A percentile compares a stretch with the other conserved stretches of the same genome.
phyloP scores from a whole-genome alignment of 2,329 filamentous ascomycete species.

The Boeremia lycopersici region DNA sequence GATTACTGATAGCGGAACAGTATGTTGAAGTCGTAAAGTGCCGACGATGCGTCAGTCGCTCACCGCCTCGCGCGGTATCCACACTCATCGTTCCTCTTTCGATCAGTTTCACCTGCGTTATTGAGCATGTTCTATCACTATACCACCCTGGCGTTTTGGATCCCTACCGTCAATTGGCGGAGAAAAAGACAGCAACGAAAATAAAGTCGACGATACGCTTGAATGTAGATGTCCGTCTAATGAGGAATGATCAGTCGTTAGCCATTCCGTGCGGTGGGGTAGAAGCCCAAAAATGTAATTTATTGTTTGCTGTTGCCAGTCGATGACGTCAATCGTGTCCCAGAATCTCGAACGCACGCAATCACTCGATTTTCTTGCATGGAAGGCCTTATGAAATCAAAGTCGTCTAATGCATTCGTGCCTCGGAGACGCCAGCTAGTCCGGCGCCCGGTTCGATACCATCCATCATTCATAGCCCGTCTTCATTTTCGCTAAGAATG shows the following conservation, averaged over 20 bases:
- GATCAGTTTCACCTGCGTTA: slow-evolving; percentile 1
- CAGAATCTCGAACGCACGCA: neutral
- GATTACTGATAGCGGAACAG: slow-evolving; percentile 15
- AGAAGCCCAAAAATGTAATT: neutral
- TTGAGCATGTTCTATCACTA: slow-evolving; percentile 9
- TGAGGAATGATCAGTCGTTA: slow-evolving; percentile 2
- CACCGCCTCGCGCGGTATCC: neutral
- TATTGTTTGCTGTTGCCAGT: neutral
- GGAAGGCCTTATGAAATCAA: slow-evolving; percentile 8
- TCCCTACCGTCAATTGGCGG: neutral
- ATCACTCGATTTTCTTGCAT: neutral
- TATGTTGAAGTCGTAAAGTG: slow-evolving; percentile 40
- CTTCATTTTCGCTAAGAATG: slow-evolving; percentile 38
- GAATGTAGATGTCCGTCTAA: slow-evolving; percentile 11
- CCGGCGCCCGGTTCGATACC: slow-evolving; percentile 35
- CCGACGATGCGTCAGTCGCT: neutral
- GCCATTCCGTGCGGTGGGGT: neutral
- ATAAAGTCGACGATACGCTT: slow-evolving; percentile 1
- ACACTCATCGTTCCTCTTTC: neutral
- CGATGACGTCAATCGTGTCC: neutral
- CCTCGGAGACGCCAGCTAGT: slow-evolving; percentile 41
- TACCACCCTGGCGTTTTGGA: slow-evolving; percentile 5
- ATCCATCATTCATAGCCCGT: slow-evolving; percentile 29
- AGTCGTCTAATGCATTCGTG: slow-evolving; percentile 39
- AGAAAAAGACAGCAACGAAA: neutral